A percentile compares a stretch with the other conserved stretches of the same genome.
These are phyloP conservation scores for Ogataea angusta DNA, from an alignment of 805 yeast species.

Conservation along the genomic window DNA sequence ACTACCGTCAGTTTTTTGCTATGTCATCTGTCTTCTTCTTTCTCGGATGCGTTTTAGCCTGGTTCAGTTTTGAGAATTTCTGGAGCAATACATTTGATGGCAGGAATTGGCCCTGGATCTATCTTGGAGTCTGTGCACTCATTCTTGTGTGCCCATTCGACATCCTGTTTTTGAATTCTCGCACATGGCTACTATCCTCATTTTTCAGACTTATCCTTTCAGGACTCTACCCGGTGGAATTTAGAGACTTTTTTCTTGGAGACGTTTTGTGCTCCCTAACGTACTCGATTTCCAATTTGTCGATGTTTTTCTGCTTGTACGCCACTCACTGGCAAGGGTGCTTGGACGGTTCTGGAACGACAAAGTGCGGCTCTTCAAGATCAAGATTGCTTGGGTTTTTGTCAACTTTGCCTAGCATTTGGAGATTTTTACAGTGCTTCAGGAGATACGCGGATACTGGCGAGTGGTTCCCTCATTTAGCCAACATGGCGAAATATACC, in stretches of 20 bases:
- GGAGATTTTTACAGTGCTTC: constrained; percentile 88
- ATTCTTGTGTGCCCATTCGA: constrained; percentile 61
- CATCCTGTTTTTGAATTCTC: constrained; percentile 53
- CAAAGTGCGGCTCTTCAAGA: constrained; percentile 69
- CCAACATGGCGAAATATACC: constrained; percentile 78
- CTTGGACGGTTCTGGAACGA: constrained; percentile 36
- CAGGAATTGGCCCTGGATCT: constrained; percentile 77
- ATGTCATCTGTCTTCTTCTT: constrained; percentile 61
- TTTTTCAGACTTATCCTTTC: constrained; percentile 70
- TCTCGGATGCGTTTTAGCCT: constrained; percentile 56
- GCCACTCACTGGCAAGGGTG: constrained; percentile 65
- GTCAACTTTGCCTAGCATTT: constrained; percentile 78
- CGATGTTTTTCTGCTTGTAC: constrained; percentile 83
- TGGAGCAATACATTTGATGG: constrained; percentile 62
- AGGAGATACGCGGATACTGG: constrained; percentile 92
- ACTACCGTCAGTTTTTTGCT: constrained; percentile 62
- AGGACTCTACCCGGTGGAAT: constrained; percentile 93
- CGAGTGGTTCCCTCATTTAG: constrained; percentile 94
- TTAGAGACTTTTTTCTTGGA: constrained; percentile 89
- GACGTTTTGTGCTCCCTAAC: constrained; percentile 88
- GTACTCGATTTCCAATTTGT: constrained; percentile 80
- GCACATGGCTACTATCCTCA: constrained; percentile 75
- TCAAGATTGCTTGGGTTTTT: constrained; percentile 81
- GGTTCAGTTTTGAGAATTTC: constrained; percentile 73
- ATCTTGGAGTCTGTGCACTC: constrained; percentile 48